Percentiles rank a stretch among this genome's conserved stretches.
These are phyloP conservation scores for Arthrobotrys megalospora DNA, from an alignment of 2,329 filamentous ascomycete species.

Conservation along the genomic window DNA sequence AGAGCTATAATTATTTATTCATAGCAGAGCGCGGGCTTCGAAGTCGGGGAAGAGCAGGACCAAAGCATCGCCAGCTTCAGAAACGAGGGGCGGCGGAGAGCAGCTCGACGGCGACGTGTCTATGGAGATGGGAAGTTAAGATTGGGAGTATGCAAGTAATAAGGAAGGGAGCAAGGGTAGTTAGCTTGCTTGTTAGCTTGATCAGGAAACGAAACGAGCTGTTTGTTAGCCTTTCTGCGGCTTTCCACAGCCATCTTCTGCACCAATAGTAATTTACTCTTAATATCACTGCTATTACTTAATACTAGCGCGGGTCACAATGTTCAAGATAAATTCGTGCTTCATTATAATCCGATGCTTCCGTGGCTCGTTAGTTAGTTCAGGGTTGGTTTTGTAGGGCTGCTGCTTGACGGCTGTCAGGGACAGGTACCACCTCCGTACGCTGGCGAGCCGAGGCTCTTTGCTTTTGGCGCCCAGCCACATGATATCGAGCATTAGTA, in stretches of 20 bases:
- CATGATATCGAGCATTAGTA: not conserved
- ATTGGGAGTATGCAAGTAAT: not conserved
- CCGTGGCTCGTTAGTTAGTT: not conserved
- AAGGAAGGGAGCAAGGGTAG: conserved; percentile 27
- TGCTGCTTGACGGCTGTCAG: conserved; percentile 24
- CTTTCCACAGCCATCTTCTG: not conserved
- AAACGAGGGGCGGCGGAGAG: conserved; percentile 3
- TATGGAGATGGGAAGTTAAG: conserved; percentile 11
- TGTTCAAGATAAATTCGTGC: not conserved
- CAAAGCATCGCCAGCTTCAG: conserved; percentile 14
- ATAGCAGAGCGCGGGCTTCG: not conserved
- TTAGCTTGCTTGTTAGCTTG: conserved; percentile 22
- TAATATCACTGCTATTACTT: not conserved
- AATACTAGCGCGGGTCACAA: not conserved
- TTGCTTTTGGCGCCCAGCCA: conserved; percentile 37
- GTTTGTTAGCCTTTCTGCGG: conserved; percentile 27
- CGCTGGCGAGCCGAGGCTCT: conserved; percentile 40
- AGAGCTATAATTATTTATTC: not conserved
- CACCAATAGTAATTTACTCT: not conserved
- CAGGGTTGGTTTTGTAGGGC: conserved; percentile 19
- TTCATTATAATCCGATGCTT: conserved; percentile 9
- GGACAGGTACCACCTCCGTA: conserved; percentile 28
- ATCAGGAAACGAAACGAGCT: conserved; percentile 21
- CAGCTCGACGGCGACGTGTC: conserved; percentile 37
- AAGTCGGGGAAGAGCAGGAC: not conserved